These are phyloP conservation scores for Volvariella volvacea DNA, from an alignment of 1,284 basidiomycete species.

Conservation along the genomic window DNA sequence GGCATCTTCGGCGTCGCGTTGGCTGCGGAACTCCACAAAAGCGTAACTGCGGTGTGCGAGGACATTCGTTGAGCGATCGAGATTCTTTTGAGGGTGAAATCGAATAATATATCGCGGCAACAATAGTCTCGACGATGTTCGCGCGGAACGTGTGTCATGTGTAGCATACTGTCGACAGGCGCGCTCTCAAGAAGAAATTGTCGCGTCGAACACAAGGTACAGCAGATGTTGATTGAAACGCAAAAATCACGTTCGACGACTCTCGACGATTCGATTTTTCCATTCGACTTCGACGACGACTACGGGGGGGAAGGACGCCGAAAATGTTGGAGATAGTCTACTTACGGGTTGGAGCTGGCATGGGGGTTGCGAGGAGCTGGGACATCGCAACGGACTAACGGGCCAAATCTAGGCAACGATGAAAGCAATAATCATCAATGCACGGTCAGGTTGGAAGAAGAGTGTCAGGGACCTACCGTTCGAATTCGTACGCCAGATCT, in stretches of 20 bases:
- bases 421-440: not conserved
- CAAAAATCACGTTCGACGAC: conserved; percentile 10
- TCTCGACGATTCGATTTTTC: conserved; percentile 4
- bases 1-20: conserved; percentile 82
- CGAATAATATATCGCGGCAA: conserved; percentile 28
- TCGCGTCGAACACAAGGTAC: conserved; percentile 15
- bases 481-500: conserved; percentile 83
- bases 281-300: conserved; percentile 24
- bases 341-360: conserved; percentile 72
- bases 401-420: conserved; percentile 51
- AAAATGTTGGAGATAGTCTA: conserved; percentile 22
- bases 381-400: conserved; percentile 81
- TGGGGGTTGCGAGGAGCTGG: conserved; percentile 76
- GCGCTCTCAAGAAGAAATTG: too few relatives aligned
- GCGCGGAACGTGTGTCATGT: conserved; percentile 12
- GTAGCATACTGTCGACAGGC: conserved; percentile 6
- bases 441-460: not conserved
- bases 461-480: conserved; percentile 58
- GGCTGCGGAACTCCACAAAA: conserved; percentile 84
- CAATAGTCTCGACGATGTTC: conserved; percentile 20
- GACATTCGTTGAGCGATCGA: conserved; percentile 62
- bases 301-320: conserved; percentile 24
- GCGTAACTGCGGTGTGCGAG: conserved; percentile 70
- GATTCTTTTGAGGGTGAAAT: conserved; percentile 27
- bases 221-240: conserved; percentile 2